Evolutionary conservation across 345 rosid genomes (phyloP), one percentile per base, ranked within the genome.

Genomic region (Hibiscus syriacus): DNA sequence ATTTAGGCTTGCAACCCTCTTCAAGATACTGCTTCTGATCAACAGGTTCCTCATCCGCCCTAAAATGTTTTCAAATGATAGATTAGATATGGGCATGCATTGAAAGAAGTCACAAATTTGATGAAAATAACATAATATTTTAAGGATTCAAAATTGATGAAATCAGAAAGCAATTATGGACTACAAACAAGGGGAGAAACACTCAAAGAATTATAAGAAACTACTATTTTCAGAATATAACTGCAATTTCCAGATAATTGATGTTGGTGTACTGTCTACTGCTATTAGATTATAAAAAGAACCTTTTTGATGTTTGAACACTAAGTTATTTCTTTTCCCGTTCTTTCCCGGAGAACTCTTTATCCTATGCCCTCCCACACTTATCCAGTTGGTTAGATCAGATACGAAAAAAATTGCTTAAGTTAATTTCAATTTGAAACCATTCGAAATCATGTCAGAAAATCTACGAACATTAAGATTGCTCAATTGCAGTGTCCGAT

Each of bases 11-110:
- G 88, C 91, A 84, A 69, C 78, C 25, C 12, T 86, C 91, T 76
- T 86, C 91, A 70, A 82, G 56, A 70, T 80, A 68, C 75, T 64
- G 79, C 81, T 86, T 86, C 13, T 56, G 91, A 77, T 86, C 91
- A 71, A 71, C 77, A 57, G 72, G 85, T 66, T 86, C 91, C 75
- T 86, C 91, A 3, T 86, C 91, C 73, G 91, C 88, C 91, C 91
- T 86, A 38, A 46, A 2, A 43, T 16, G 14, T 63, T 63, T 63
- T 16, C 7, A 34, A 22, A 23, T 16, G 4, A 52, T 52, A 34
- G 19, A 67, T 36, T 1, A 23, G 53, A 54, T 25, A 68, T 1
- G n/a, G 34, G 4, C 19, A 68, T 10, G 7, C 8, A 38, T 7
- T 34, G 14, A 68, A 20, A 25, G 38, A 12, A 39, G 3, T 39